Evolutionary conservation across 768 basidiomycete species (phyloP), one percentile per base, ranked within the genome.

Genomic region (Suillus spraguei): DNA sequence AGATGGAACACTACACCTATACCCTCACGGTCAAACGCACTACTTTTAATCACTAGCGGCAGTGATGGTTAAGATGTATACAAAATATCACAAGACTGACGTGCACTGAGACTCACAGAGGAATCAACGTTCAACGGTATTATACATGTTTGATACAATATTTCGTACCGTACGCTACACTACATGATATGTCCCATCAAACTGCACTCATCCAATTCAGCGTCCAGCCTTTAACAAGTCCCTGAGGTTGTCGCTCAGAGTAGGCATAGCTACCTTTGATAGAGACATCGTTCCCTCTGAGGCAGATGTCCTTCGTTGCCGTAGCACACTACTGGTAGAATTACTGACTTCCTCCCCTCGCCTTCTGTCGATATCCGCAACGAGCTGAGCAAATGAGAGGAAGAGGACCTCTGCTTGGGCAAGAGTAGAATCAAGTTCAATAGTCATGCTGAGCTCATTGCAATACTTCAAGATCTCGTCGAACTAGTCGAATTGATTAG

Each of bases 361-460:
- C 66, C 90, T 85, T 41, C 91, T 85, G 73, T 97, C 95, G 68
- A 97, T 87, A 73, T 97, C 95, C 11, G 91, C 91, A 24, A 98
- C 89, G 24, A 97, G 78, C 70, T 92, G 90, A 14, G 88, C 81
- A 79, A 97, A 98, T 1, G 95, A 95, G 2, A 97, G 83, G 82
- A 94, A 99, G 24, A 99, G 83, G 17, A 99, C 95, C 76, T 99
- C 97, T 11, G 97, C 97, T 77, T 99, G 97, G 0, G 94, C 91
- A 10, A 99, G 85, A 22, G 97, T 97, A 1, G 90, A 87, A 73
- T 97, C 91, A n/a, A 99, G 85, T 73, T 99, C 97, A 68, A 99
- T 97, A 59, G 95, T 94, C 90, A 94, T 94, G 77, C 91, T 93
- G 65, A 97, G 86, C 69, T 97, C 94, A 71, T 96, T 97, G 80